phyloP scores from a whole-genome alignment of 78 protist genomes.

The Diacronema lutheri region DNA sequence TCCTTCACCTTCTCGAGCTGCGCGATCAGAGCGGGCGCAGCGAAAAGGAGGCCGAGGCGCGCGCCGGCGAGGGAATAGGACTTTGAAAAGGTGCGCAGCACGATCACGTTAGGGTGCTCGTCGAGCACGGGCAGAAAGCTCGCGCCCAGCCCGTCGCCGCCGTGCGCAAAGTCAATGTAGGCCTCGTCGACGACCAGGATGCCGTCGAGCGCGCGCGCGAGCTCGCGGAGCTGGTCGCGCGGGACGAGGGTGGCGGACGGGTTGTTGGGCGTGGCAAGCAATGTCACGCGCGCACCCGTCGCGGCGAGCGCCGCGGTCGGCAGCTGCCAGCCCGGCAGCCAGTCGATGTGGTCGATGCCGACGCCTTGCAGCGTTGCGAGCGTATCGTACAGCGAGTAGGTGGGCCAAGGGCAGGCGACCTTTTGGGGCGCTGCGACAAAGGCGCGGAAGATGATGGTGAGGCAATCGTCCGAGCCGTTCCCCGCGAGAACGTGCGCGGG shows the following conservation, averaged over 20 bases:
- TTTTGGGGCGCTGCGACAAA: not conserved
- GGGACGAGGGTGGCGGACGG: not conserved
- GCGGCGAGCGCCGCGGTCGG: not conserved
- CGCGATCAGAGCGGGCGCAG: not conserved
- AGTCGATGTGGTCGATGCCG: not conserved
- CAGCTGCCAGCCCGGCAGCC: not conserved
- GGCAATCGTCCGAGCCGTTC: not conserved
- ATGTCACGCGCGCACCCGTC: not conserved
- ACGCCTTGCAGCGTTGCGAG: not conserved
- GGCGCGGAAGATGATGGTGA: not conserved
- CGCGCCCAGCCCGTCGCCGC: not conserved
- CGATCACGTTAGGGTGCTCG: not conserved
- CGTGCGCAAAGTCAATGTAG: not conserved
- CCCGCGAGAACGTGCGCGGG: not conserved
- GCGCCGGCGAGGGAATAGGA: not conserved
- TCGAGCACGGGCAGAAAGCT: not conserved
- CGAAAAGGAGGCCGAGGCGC: not conserved
- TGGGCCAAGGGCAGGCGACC: not conserved
- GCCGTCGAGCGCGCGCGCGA: not conserved
- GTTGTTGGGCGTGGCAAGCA: not conserved
- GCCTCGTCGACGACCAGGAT: not conserved
- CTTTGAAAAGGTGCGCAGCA: not conserved
- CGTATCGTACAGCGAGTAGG: not conserved
- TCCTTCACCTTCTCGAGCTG: not conserved
- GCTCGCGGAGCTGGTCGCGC: not conserved